Evolutionary conservation across 257 asterid species (phyloP), one percentile per base, ranked within the genome.

Genomic region (Fraxinus quadrangulata): DNA sequence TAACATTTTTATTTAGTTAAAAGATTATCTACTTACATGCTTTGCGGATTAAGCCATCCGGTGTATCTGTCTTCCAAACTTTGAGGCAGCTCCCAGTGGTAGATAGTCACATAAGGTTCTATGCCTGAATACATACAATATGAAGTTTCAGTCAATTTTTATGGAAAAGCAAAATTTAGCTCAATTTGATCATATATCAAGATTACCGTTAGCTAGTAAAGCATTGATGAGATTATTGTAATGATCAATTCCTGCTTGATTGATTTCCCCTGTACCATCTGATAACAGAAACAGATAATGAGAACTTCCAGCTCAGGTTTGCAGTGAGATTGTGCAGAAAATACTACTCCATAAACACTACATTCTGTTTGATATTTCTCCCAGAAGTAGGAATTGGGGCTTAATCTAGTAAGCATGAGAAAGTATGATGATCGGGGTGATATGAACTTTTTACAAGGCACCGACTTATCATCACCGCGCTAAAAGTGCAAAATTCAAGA

Each of bases 71-170:
- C 97, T 30, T 93, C 84, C 9, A 96, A 89, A 47, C 86, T 81
- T 80, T 92, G 99, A 71, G 99, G 98, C 42, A 96, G 93, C 69
- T 96, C 99, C 98, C 97, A 96, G 68, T 93, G 99, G 83, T 81
- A 96, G 66, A 96, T 82, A 14, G 99, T 93, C 63, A 92, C 94
- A 49, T 87, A 96, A 34, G 99, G 99, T 74, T 90, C 77, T 42
- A 96, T 92, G 75, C 97, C 99, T 95, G 37, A 75, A 74, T 6
- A 47, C 14, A 37, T 2, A 5, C 30, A 0, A 56, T 30, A 9
- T 24, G n/a, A 11, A 21, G 16, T 24, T 23, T 9, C n/a, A 8
- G 19, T 37, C 2, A n/a, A 39, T 65, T 61, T 34, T 40, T 36
- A 13, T 19, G 51, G 9, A 4, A 3, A 76, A 28, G 34, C 24